phyloP scores from a whole-genome alignment of 2,329 filamentous ascomycete genomes.

The Talaromyces amestolkiae region DNA sequence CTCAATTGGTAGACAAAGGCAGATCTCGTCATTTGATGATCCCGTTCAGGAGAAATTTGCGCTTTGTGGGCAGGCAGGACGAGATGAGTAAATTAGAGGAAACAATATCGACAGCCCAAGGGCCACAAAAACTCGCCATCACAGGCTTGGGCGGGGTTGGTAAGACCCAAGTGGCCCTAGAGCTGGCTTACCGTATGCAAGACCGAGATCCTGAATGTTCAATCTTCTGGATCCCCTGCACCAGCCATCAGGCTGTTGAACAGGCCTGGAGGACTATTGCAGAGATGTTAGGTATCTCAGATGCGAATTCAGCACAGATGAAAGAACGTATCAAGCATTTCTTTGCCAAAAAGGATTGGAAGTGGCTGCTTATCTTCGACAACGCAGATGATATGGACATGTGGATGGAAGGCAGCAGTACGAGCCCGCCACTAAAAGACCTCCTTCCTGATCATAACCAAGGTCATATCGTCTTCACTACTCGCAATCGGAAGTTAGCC shows the following conservation, averaged over 20 bases:
- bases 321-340: constrained; percentile 15
- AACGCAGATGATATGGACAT: constrained; percentile 27
- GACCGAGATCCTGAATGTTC: constrained; percentile 11
- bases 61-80: constrained; percentile 21
- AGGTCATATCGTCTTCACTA: constrained; percentile 28
- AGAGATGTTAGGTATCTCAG: neutral
- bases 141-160: constrained; percentile 24
- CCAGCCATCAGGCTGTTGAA: constrained; percentile 1
- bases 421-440: constrained; percentile 19
- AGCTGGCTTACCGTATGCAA: constrained; percentile 19
- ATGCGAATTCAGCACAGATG: constrained; percentile 21
- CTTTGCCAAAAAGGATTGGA: constrained; percentile 14
- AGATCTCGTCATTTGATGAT: constrained; percentile 17
- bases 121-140: constrained; percentile 14
- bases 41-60: constrained; percentile 20
- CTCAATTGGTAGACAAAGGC: neutral
- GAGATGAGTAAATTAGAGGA: constrained; percentile 15
- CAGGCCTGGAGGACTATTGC: constrained; percentile 11
- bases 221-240: constrained; percentile 17
- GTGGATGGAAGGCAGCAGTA: constrained; percentile 11
- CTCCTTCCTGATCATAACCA: constrained; percentile 24
- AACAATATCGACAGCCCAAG: neutral
- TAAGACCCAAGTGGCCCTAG: constrained; percentile 22
- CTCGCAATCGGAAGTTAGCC: constrained; percentile 21
- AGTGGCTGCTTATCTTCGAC: constrained; percentile 27